phyloP scores from a whole-genome alignment of 495 filamentous ascomycete species.

The Ramalina peruviana region DNA sequence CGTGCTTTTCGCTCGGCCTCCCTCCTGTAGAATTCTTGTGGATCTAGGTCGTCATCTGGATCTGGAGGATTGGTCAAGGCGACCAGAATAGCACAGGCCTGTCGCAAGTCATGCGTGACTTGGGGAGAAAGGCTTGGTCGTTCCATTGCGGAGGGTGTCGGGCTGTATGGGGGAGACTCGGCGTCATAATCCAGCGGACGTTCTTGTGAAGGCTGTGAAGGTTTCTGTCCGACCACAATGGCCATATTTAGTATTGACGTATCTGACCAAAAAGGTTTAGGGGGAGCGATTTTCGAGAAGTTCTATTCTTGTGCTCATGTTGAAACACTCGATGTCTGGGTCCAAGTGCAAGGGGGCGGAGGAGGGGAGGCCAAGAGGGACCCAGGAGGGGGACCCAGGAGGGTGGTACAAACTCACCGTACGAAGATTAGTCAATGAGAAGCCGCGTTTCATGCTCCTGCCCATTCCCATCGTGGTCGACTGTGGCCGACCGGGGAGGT shows the following conservation, averaged over 20 bases:
- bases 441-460: conserved; percentile 3
- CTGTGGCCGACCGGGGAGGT: too few relatives aligned
- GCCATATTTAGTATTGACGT: not conserved
- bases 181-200: conserved; percentile 9
- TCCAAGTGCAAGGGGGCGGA: too few relatives aligned
- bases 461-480: not conserved
- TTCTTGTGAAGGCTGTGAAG: conserved; percentile 6
- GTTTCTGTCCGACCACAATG: not conserved
- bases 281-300: not conserved
- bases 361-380: not conserved
- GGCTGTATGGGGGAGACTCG: conserved; percentile 19
- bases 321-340: conserved; percentile 1
- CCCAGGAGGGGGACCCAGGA: not conserved
- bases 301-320: conserved; percentile 1
- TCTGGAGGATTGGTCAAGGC: conserved; percentile 15
- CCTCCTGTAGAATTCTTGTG: conserved; percentile 9
- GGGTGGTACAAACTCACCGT: not conserved
- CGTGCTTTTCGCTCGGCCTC: conserved; percentile 9
- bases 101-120: conserved; percentile 9
- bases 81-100: conserved; percentile 15
- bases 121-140: conserved; percentile 7
- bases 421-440: conserved; percentile 1
- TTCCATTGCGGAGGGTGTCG: conserved; percentile 16
- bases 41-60: conserved; percentile 15
- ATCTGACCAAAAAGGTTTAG: not conserved